Base-by-base conservation (phyloP, 768 basidiomycete genomes). In the Kwoniella botswanensis region DNA sequence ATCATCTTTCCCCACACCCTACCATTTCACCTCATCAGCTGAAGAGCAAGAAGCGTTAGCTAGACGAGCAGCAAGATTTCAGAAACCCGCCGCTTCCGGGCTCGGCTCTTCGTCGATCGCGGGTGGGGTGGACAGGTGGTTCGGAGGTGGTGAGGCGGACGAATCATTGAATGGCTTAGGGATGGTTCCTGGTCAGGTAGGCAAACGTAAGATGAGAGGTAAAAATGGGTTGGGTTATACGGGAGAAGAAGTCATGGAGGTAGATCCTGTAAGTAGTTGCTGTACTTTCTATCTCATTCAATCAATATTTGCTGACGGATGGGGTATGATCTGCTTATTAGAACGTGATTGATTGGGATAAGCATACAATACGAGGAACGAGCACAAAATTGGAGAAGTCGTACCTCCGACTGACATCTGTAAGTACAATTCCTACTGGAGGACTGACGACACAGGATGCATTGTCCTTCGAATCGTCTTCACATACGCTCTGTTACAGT, bases 311-410 rank as follows among this genome's bases (percentile, higher is more conserved):
- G 26, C 56, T 65, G 24, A 67, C 4, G 22, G 26, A 12, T 15
- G 66, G 53, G 29, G 29, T 35, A 7, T 35, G 35, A 35, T 35
- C 4, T 21, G 41, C 1, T 55, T 55, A 46, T 6, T 75, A 98
- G 96, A 96, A 95, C 77, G 94, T 96, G 10, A 90, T 94, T 64
- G 91, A 95, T 81, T 99, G 97, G 97, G 97, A 99, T 85, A 89
- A 89, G 69, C 88, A 90, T 84, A 98, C 95, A 7, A 98, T 99
- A 77, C 93, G 96, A 67, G 97, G 97, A 61, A 95, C 91, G 53
- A 94, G 88, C 64, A 87, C 87, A 77, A 92, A 92, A 75, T 85
- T 97, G 26, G 98, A 98, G 87, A 99, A 98, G 86, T 92, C 95
- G 71, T 99, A 98, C 83, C 86, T 99, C 18, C 90, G 97, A 55